Base-by-base conservation (phyloP, 768 basidiomycete species). In the Cystobasidium tubakii region DNA sequence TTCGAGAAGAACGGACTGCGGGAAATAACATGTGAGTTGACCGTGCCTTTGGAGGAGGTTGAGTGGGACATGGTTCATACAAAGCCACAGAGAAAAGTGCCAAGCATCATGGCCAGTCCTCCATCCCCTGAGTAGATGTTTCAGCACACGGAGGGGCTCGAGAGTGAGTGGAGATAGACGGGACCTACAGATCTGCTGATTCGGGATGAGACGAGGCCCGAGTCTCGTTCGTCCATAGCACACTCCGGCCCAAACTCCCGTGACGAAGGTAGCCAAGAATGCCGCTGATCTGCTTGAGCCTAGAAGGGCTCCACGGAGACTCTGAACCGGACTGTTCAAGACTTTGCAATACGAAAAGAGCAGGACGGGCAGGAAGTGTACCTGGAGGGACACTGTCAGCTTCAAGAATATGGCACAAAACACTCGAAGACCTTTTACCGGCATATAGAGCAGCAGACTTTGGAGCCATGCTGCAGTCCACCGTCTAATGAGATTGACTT, bases 191-290 rank as follows among this genome's bases (percentile, higher is more conserved):
- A 55, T 7, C 54, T 71, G 69, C 69, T 71, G 69, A 36, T 60
- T 36, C 17, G 55, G 75, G 29, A 69, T 36, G 9, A 73, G 17
- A 2, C 21, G 31, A 10, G 78, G 76, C 1, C 60, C 72, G 15
- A 78, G 36, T 1, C 75, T 60, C 3, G 78, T 78, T 19, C 78
- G 70, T 9, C 73, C 75, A 67, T 76, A 65, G 25, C 78, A 78
- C 15, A 78, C 75, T 21, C 77, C 75, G 21, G 23, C 29, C 57
- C 54, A 69, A 46, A 77, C 74, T 13, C 55, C 66, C 0, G 78
- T 75, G 27, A 77, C 74, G 62, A 78, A 78, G 0, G 78, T 77
- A 0, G 78, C 78, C 36, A 78, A 74, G 75, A 78, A 78, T 2
- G 78, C 76, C 4, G 76, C 74, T 0, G 76, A 77, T 10, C 78